Evolutionary conservation across 2,329 filamentous ascomycete species (phyloP).

Genomic region (Aspergillus pseudoviridinutans): DNA sequence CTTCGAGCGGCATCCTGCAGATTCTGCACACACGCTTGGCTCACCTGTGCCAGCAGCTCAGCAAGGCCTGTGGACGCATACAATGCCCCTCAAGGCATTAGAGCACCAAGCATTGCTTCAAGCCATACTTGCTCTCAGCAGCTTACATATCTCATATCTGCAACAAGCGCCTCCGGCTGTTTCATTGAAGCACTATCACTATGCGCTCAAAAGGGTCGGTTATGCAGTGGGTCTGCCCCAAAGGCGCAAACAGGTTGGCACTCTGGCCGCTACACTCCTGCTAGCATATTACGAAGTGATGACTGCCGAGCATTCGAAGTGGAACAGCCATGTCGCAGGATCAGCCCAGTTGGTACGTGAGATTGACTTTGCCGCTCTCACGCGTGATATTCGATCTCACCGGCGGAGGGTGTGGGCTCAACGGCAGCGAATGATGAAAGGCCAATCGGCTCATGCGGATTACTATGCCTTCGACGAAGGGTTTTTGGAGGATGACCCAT

Average conservation of each 20-base stretch:
- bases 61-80: conserved; percentile 63
- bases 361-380: conserved; percentile 72
- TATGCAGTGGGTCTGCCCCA: conserved; percentile 67
- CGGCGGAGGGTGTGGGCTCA: conserved; percentile 47
- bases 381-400: conserved; percentile 63
- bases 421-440: conserved; percentile 20
- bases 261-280: conserved; percentile 80
- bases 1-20: conserved; percentile 76
- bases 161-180: conserved; percentile 70
- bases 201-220: conserved; percentile 73
- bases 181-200: conserved; percentile 87
- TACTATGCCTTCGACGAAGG: conserved; percentile 29
- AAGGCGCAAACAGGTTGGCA: conserved; percentile 70
- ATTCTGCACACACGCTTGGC: conserved; percentile 65
- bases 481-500: conserved; percentile 39
- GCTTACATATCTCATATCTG: conserved; percentile 81
- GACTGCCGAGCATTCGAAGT: conserved; percentile 90
- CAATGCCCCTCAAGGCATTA: conserved; percentile 76
- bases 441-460: conserved; percentile 15
- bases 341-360: conserved; percentile 78
- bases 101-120: conserved; percentile 84
- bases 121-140: conserved; percentile 81
- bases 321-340: conserved; percentile 87
- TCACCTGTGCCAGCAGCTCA: conserved; percentile 59
- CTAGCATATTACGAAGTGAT: conserved; percentile 92